These are phyloP conservation scores for Funneliformis geosporum DNA, from an alignment of 192 early-diverging fungal species.

Conservation along the genomic window DNA sequence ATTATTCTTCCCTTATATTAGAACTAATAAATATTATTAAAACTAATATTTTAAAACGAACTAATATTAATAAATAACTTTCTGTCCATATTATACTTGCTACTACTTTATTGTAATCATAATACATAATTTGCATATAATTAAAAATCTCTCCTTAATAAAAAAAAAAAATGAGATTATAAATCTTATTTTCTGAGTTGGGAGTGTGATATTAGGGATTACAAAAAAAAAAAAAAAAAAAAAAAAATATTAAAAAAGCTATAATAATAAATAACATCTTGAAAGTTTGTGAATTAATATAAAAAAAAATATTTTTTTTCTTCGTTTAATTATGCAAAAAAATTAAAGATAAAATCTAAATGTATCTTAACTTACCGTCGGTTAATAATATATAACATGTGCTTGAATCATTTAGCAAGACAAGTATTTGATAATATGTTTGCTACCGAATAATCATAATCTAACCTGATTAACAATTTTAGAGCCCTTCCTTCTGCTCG, in stretches of 20 bases:
- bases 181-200: background rate
- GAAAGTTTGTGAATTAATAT: background rate
- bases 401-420: constrained; percentile 1
- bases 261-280: background rate
- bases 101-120: background rate
- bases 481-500: background rate
- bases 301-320: background rate
- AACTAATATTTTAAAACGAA: no score
- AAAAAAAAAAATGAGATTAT: background rate
- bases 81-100: background rate
- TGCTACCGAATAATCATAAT: constrained; percentile 7
- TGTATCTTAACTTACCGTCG: background rate
- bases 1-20: background rate
- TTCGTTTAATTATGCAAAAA: background rate
- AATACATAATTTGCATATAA: background rate
- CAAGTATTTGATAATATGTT: constrained; percentile 14
- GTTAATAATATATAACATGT: background rate
- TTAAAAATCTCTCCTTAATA: background rate
- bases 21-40: background rate
- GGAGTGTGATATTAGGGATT: background rate
- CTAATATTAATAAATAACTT: no score
- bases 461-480: background rate
- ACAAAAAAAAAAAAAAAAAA: background rate
- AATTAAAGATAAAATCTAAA: background rate
- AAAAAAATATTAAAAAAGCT: no score